A percentile compares a stretch with the other conserved stretches of the same genome.
These are phyloP conservation scores for Balakata baccata DNA, from an alignment of 345 rosid genomes.

Conservation along the genomic window DNA sequence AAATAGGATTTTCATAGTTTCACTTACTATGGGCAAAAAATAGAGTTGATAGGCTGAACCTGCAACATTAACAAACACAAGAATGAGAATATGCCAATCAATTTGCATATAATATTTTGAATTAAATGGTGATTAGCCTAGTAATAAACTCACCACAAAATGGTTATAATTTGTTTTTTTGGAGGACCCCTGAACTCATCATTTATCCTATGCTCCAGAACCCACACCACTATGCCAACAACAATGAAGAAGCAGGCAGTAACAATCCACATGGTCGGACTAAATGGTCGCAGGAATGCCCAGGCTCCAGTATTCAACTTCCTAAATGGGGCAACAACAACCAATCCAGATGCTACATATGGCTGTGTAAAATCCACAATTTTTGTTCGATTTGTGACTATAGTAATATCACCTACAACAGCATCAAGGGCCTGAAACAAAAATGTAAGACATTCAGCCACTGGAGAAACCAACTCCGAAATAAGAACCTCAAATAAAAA, in stretches of 20 bases:
- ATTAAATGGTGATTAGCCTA: neutral
- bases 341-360: slow-evolving; percentile 82
- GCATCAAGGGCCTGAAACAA: slow-evolving; percentile 70
- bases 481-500: slow-evolving; percentile 7
- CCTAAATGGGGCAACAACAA: slow-evolving; percentile 78
- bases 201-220: slow-evolving; percentile 84
- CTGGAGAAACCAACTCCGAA: neutral
- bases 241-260: slow-evolving; percentile 61
- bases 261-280: slow-evolving; percentile 67
- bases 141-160: slow-evolving; percentile 64
- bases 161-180: slow-evolving; percentile 59
- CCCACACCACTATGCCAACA: slow-evolving; percentile 86
- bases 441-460: slow-evolving; percentile 17
- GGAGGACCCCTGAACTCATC: slow-evolving; percentile 97
- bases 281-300: slow-evolving; percentile 86
- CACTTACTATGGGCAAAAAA: slow-evolving; percentile 90
- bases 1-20: slow-evolving; percentile 24
- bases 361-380: slow-evolving; percentile 92
- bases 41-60: slow-evolving; percentile 96
- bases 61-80: slow-evolving; percentile 46
- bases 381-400: slow-evolving; percentile 78
- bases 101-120: slow-evolving; percentile 11
- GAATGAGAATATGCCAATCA: slow-evolving; percentile 22
- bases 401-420: slow-evolving; percentile 84
- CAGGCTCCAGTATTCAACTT: slow-evolving; percentile 80